Conservation (phyloP, 805 yeast genomes). For the Kodamaea neixiangensis region DNA sequence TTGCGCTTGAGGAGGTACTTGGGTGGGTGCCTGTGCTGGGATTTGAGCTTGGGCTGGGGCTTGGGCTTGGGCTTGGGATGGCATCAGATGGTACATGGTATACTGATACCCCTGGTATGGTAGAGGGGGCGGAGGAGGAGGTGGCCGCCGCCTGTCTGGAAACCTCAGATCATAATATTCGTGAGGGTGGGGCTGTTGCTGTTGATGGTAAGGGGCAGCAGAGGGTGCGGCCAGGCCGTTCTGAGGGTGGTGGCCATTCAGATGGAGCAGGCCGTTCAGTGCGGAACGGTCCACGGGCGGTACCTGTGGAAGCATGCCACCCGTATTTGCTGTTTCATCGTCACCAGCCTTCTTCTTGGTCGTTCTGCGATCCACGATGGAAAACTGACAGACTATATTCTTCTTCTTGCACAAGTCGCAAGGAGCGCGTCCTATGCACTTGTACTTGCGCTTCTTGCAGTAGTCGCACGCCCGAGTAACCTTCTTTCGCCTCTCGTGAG, state of each 20-base stretch:
- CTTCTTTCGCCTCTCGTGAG: constrained; percentile 32
- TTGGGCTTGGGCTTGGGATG: too few species aligned
- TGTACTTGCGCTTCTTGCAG: constrained; percentile 44
- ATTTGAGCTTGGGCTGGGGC: not conserved
- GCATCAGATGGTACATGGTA: not conserved
- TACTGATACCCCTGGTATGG: constrained; percentile 1
- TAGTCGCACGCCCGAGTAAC: constrained; percentile 50
- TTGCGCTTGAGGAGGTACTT: not conserved
- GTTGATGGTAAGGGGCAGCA: constrained; percentile 2
- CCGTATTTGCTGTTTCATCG: not conserved
- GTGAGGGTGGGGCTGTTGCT: constrained; percentile 1
- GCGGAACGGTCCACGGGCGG: not conserved
- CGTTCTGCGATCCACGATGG: constrained; percentile 23
- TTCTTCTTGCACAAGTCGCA: constrained; percentile 34
- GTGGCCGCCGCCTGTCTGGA: not conserved
- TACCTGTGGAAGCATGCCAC: not conserved
- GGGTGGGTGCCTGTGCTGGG: not conserved
- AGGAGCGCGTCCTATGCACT: constrained; percentile 34
- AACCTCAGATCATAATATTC: constrained; percentile 2
- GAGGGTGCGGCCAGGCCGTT: not conserved
- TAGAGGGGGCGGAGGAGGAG: not conserved
- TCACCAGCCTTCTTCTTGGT: constrained; percentile 12
- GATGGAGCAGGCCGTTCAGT: not conserved
- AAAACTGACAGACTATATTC: constrained; percentile 31
- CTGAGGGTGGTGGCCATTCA: not conserved